Evolutionary conservation across 805 yeast species (phyloP), one percentile per base, ranked within the genome.

Genomic region (Yamadazyma laniorum): DNA sequence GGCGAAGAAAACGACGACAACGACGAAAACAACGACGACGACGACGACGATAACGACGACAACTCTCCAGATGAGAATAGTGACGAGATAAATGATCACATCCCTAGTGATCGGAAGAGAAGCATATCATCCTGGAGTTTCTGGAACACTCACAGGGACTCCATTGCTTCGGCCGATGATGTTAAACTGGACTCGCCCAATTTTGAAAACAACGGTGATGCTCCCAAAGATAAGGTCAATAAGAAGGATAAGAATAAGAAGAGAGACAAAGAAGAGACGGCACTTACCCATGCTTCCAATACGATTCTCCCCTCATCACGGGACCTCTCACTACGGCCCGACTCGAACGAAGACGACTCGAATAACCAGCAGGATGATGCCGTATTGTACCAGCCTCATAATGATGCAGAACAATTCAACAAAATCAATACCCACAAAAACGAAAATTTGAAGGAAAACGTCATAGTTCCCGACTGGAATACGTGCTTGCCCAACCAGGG

Each of bases 371-470:
- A 40, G 29, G 72, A 67, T 35, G 74, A 68, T 44, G 74, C 74
- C 0, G 73, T 68, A 3, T 55, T 68, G 39, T 68, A 67, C 48
- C 67, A 66, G 42, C 68, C 73, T 5, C 74, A 68, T 39, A 58
- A 61, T 35, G 58, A 65, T 34, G 55, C 72, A 5, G 49, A 56
- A 22, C 67, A 68, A 40, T 68, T 68, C 52, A 57, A 52, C 39
- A 58, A 65, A 41, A 66, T 68, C 43, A 65, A 68, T 45, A 68
- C 72, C 6, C 74, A 67, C 49, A 66, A 63, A 42, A 68, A 67
- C 49, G 73, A 68, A 44, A 66, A 68, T 50, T 47, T 68, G 27
- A 45, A 43, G 26, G 71, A 65, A 34, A 68, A 68, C 44, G 46
- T 59, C 8, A 63, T 68, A 35, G 73, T 68, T 9, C 74, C 74